A percentile compares a stretch with the other conserved stretches of the same genome.
These are phyloP conservation scores for Hemisphaericaspora xylofermentans DNA, from an alignment of 1,139 yeast species.

Conservation along the genomic window DNA sequence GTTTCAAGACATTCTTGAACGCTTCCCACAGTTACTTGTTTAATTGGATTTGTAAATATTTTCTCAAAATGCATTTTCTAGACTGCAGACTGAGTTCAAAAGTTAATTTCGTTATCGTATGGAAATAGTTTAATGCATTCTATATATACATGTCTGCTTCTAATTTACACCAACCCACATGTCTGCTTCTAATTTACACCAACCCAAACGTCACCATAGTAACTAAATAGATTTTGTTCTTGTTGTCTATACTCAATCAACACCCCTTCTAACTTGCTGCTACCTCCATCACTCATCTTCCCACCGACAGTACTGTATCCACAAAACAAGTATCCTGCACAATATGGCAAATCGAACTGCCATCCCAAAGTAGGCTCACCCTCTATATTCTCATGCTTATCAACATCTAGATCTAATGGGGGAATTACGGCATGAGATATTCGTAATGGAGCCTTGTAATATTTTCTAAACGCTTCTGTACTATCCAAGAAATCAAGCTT, in stretches of 20 bases:
- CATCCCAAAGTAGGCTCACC: conserved; percentile 32
- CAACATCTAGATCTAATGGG: conserved; percentile 19
- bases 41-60: too few relatives aligned
- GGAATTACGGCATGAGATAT: conserved; percentile 34
- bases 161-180: too few relatives aligned
- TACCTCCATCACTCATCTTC: conserved; percentile 18
- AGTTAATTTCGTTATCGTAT: too few relatives aligned
- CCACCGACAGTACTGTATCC: conserved; percentile 42
- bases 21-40: too few relatives aligned
- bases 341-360: conserved; percentile 23
- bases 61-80: too few relatives aligned
- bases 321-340: conserved; percentile 44
- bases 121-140: not conserved
- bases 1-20: too few relatives aligned
- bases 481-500: conserved; percentile 19
- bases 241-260: conserved; percentile 23
- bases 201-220: conserved; percentile 33
- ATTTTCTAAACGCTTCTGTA: conserved; percentile 24
- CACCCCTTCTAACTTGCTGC: conserved; percentile 26
- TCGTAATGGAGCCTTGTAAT: conserved; percentile 25
- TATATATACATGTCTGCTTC: too few relatives aligned
- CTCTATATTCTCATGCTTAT: conserved; percentile 19
- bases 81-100: too few relatives aligned
- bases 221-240: conserved; percentile 20
- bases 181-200: conserved; percentile 15